Percentiles rank a stretch among this genome's conserved stretches.
Conservation (phyloP, 306 rosid genomes). For the Dryas octopetala region DNA sequence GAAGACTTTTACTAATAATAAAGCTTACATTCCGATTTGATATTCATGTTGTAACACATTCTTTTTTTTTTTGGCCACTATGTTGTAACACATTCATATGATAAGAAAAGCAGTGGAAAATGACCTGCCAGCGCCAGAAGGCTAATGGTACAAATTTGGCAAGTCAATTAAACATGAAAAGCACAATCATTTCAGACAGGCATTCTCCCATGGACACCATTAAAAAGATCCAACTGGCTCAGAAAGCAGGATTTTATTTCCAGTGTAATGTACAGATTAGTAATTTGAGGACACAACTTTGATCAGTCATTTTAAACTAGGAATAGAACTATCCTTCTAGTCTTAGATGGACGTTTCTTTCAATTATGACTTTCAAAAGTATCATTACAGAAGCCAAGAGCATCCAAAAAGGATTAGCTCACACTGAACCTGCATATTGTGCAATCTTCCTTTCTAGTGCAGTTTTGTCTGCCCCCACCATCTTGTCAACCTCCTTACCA, state of each 20-base stretch:
- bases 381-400: slow-evolving; percentile 13
- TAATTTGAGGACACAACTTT: not conserved
- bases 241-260: not conserved
- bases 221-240: not conserved
- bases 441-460: slow-evolving; percentile 62
- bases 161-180: not conserved
- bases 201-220: not conserved
- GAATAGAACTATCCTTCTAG: slow-evolving; percentile 15
- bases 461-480: slow-evolving; percentile 65
- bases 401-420: slow-evolving; percentile 26
- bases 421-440: slow-evolving; percentile 47
- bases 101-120: not conserved
- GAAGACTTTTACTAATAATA: not conserved
- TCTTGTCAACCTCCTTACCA: slow-evolving; percentile 63
- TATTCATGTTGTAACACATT: not conserved
- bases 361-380: slow-evolving; percentile 7
- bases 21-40: not conserved
- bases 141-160: not conserved
- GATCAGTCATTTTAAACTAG: slow-evolving; percentile 20
- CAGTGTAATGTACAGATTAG: not conserved
- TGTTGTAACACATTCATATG: not conserved
- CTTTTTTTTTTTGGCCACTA: no score
- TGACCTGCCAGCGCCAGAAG: not conserved
- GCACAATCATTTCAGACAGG: not conserved
- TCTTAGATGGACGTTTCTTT: slow-evolving; percentile 4